phyloP scores from a whole-genome alignment of 805 yeast genomes.

The Pichia eremophila region DNA sequence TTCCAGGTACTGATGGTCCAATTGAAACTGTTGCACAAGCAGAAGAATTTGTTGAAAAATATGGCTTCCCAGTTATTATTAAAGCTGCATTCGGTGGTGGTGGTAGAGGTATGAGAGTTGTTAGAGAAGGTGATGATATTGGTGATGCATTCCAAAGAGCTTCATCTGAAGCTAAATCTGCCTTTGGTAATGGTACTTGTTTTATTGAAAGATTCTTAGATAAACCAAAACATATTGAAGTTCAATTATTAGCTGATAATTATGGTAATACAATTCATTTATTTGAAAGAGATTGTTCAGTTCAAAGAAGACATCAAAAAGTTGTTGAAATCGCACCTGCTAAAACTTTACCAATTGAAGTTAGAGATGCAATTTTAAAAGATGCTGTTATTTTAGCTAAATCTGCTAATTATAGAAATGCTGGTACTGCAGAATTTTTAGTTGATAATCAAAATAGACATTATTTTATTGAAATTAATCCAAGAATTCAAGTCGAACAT shows the following conservation, averaged over 20 bases:
- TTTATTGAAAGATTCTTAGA: conserved; percentile 92
- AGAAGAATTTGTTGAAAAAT: conserved; percentile 59
- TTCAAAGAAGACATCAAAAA: conserved; percentile 98
- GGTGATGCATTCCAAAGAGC: conserved; percentile 91
- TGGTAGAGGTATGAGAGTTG: conserved; percentile 99
- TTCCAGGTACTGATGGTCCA: conserved; percentile 98
- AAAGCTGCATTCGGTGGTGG: conserved; percentile 99
- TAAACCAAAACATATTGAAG: conserved; percentile 96
- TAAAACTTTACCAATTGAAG: conserved; percentile 69
- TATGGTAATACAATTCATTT: conserved; percentile 92
- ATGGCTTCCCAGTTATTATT: conserved; percentile 94
- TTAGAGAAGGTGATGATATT: conserved; percentile 89
- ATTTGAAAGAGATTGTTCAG: conserved; percentile 98
- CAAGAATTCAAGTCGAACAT: conserved; percentile 97
- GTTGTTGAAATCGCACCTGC: conserved; percentile 99
- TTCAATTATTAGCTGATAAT: conserved; percentile 86
- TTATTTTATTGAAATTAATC: conserved; percentile 96
- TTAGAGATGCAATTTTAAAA: conserved; percentile 84
- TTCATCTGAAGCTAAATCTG: conserved; percentile 82
- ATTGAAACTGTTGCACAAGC: conserved; percentile 77
- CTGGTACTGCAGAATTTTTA: conserved; percentile 97
- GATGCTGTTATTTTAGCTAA: conserved; percentile 93
- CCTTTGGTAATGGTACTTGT: conserved; percentile 98
- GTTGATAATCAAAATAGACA: conserved; percentile 92
- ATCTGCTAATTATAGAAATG: conserved; percentile 85